A percentile compares a stretch with the other conserved stretches of the same genome.
Conservation (phyloP, 768 basidiomycete species). For the Tricholoma hemisulphureum region DNA sequence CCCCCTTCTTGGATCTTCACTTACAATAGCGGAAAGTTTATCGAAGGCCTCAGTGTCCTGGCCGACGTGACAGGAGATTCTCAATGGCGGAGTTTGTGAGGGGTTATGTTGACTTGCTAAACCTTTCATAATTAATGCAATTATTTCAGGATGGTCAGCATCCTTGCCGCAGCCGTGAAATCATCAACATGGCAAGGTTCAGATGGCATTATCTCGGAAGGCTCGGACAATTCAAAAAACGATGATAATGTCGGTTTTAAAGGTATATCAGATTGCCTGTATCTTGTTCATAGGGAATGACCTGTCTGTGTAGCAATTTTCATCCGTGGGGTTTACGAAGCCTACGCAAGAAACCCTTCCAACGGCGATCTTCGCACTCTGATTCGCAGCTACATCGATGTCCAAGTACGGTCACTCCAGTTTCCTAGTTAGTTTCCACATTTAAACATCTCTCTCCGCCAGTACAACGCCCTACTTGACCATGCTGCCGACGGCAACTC, state of each 20-base stretch:
- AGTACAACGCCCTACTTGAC: constrained; percentile 52
- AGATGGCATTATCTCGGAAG: constrained; percentile 55
- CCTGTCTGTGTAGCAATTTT: constrained; percentile 33
- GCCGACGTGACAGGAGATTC: constrained; percentile 36
- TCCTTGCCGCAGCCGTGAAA: constrained; percentile 42
- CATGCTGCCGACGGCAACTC: constrained; percentile 42
- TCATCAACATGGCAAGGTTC: constrained; percentile 44
- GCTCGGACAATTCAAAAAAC: constrained; percentile 36
- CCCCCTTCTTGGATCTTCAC: constrained; percentile 49
- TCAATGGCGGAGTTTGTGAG: not conserved
- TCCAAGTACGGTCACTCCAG: constrained; percentile 44
- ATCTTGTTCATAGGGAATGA: not conserved
- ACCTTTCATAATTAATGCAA: no score
- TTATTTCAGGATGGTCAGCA: constrained; percentile 35
- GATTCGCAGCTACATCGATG: constrained; percentile 49
- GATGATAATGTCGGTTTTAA: constrained; percentile 55
- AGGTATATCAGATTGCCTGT: constrained; percentile 27
- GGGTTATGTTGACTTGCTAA: no score
- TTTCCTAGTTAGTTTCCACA: not conserved
- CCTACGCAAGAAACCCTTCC: constrained; percentile 36
- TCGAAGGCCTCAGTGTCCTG: constrained; percentile 51
- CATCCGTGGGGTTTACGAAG: constrained; percentile 49
- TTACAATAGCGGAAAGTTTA: constrained; percentile 53
- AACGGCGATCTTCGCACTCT: constrained; percentile 39
- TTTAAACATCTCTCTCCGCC: not conserved